A percentile compares a stretch with the other conserved stretches of the same genome.
Evolutionary conservation across 2,329 filamentous ascomycete genomes (phyloP).

Genomic region (Didymella lethalis): DNA sequence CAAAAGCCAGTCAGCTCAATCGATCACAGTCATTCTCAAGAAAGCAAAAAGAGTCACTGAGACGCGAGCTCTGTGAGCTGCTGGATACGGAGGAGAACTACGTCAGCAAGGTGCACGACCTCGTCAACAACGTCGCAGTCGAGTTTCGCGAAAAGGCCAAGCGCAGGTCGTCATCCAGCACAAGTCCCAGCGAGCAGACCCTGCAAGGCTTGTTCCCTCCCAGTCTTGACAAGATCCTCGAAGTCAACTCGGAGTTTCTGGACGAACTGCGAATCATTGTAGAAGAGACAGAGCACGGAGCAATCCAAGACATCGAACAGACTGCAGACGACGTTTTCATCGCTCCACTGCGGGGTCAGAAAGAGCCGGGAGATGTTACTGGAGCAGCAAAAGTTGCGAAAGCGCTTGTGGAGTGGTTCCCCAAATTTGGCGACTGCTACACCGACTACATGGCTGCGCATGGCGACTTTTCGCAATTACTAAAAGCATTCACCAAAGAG

Average conservation of each 20-base stretch:
- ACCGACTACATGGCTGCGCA: constrained; percentile 92
- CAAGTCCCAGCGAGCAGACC: constrained; percentile 75
- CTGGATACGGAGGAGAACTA: constrained; percentile 95
- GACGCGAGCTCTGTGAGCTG: constrained; percentile 88
- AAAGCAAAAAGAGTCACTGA: constrained; percentile 82
- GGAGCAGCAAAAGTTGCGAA: constrained; percentile 81
- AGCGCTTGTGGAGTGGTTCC: constrained; percentile 88
- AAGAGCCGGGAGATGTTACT: constrained; percentile 70
- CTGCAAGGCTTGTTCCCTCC: constrained; percentile 80
- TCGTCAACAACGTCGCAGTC: constrained; percentile 81
- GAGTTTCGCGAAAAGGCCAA: constrained; percentile 78
- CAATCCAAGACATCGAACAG: constrained; percentile 76
- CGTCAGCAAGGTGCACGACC: constrained; percentile 82
- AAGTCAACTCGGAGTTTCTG: constrained; percentile 82
- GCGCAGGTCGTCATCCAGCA: constrained; percentile 64
- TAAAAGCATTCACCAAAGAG: constrained; percentile 78
- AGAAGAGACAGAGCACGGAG: constrained; percentile 83
- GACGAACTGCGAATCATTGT: constrained; percentile 77
- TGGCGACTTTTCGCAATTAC: constrained; percentile 81
- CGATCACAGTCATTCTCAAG: constrained; percentile 78
- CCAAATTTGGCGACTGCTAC: constrained; percentile 89
- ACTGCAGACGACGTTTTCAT: constrained; percentile 52
- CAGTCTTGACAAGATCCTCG: constrained; percentile 80
- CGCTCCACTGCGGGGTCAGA: constrained; percentile 45
- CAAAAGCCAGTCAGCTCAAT: constrained; percentile 81